phyloP scores from a whole-genome alignment of 495 filamentous ascomycete species.

The Penicillium maclennaniae region DNA sequence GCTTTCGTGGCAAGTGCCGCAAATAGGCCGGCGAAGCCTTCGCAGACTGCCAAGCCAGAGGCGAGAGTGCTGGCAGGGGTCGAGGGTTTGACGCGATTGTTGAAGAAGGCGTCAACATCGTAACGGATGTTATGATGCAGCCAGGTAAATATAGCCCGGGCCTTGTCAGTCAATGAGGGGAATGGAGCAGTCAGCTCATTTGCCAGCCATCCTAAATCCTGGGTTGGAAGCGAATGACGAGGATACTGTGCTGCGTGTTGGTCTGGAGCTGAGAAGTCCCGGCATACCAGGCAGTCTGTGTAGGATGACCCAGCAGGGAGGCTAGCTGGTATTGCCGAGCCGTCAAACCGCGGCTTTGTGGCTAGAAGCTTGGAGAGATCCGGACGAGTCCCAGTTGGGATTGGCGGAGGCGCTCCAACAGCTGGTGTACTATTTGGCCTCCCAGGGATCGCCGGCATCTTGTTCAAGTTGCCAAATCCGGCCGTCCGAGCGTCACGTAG shows the following conservation, averaged over 20 bases:
- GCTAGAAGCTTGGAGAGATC: conserved; percentile 52
- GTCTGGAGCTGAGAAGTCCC: conserved; percentile 84
- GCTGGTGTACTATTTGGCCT: conserved; percentile 16
- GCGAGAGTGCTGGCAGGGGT: conserved; percentile 65
- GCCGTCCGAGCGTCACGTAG: conserved; percentile 31
- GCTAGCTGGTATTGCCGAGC: conserved; percentile 13
- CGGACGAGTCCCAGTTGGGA: conserved; percentile 55
- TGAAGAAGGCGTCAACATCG: conserved; percentile 73
- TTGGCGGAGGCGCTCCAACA: conserved; percentile 46
- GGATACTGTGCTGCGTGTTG: conserved; percentile 73
- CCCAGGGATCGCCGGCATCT: conserved; percentile 19
- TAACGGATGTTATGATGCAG: conserved; percentile 90
- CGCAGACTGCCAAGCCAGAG: conserved; percentile 80
- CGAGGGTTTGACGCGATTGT: conserved; percentile 58
- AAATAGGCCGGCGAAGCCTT: conserved; percentile 86
- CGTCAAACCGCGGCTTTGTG: conserved; percentile 48
- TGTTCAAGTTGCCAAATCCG: conserved; percentile 42
- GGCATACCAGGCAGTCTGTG: conserved; percentile 67
- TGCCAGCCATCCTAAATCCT: conserved; percentile 68
- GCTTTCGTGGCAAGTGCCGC: conserved; percentile 65
- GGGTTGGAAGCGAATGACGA: conserved; percentile 58
- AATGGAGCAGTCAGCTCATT: conserved; percentile 75
- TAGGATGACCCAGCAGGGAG: conserved; percentile 10
- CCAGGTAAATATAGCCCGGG: conserved; percentile 90
- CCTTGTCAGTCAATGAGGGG: conserved; percentile 78